These are phyloP conservation scores for Cercospora nicotianae DNA, from an alignment of 2,329 filamentous ascomycete species.

Conservation along the genomic window DNA sequence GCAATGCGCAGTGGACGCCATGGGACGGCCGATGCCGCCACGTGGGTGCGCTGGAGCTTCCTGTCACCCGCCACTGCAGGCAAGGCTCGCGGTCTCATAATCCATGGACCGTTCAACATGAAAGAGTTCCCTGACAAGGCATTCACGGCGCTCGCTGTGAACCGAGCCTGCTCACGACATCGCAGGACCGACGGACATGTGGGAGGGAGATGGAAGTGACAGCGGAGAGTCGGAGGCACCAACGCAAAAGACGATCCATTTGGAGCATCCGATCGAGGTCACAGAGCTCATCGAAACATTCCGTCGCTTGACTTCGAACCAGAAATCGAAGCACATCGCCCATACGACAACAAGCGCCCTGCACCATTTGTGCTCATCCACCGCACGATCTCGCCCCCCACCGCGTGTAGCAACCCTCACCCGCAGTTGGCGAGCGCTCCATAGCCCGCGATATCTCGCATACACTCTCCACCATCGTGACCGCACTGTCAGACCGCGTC, in stretches of 20 bases:
- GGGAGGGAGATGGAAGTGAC: background rate
- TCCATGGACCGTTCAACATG: background rate
- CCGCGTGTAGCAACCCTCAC: background rate
- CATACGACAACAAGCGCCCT: background rate
- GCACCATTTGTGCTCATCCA: background rate
- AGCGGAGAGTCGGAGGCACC: background rate
- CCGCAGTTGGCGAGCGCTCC: background rate
- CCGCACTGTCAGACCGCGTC: background rate
- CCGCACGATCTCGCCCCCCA: background rate
- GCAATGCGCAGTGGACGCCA: background rate
- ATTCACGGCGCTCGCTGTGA: background rate
- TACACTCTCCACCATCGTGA: background rate
- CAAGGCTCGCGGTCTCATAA: background rate
- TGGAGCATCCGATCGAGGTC: background rate
- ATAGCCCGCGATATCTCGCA: no score
- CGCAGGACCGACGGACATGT: background rate
- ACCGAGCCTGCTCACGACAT: background rate
- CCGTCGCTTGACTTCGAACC: background rate
- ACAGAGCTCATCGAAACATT: background rate
- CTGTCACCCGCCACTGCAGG: background rate
- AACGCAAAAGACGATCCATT: background rate
- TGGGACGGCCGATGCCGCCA: background rate
- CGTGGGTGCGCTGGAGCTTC: background rate
- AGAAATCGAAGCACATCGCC: background rate
- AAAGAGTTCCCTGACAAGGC: background rate